phyloP scores from a whole-genome alignment of 768 basidiomycete genomes.

The Clathrus columnatus region DNA sequence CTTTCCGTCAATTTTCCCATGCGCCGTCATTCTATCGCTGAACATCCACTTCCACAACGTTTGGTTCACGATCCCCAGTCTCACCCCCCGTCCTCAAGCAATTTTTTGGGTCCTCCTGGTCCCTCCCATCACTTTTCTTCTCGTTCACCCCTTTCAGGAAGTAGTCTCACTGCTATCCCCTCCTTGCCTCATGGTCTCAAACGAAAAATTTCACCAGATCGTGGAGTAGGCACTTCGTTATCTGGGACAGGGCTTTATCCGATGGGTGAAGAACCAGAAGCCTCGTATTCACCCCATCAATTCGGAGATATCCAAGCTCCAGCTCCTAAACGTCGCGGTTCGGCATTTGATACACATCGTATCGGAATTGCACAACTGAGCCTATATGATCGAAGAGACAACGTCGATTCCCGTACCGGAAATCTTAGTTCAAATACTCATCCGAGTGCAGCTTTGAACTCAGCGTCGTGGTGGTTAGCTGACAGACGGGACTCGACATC shows the following conservation, averaged over 20 bases:
- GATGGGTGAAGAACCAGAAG: conserved; percentile 57
- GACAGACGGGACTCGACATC: conserved; percentile 71
- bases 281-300: conserved; percentile 56
- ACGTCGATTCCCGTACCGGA: conserved; percentile 49
- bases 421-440: conserved; percentile 19
- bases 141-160: conserved; percentile 11
- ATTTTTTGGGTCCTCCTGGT: neutral
- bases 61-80: neutral
- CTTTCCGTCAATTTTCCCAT: conserved; percentile 56
- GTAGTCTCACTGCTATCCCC: neutral
- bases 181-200: conserved; percentile 50
- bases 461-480: conserved; percentile 47
- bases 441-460: conserved; percentile 14
- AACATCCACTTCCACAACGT: conserved; percentile 28
- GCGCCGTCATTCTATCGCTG: conserved; percentile 64
- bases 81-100: neutral
- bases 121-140: conserved; percentile 15
- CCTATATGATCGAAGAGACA: conserved; percentile 70
- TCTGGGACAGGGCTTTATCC: conserved; percentile 28
- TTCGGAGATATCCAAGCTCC: conserved; percentile 45
- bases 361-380: conserved; percentile 58
- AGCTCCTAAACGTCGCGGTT: conserved; percentile 75
- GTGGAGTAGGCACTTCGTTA: conserved; percentile 22
- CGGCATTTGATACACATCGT: conserved; percentile 68
- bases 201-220: conserved; percentile 75